Evolutionary conservation across 495 filamentous ascomycete species (phyloP), one percentile per base, ranked within the genome.

Genomic region (Xylaria telfairii): DNA sequence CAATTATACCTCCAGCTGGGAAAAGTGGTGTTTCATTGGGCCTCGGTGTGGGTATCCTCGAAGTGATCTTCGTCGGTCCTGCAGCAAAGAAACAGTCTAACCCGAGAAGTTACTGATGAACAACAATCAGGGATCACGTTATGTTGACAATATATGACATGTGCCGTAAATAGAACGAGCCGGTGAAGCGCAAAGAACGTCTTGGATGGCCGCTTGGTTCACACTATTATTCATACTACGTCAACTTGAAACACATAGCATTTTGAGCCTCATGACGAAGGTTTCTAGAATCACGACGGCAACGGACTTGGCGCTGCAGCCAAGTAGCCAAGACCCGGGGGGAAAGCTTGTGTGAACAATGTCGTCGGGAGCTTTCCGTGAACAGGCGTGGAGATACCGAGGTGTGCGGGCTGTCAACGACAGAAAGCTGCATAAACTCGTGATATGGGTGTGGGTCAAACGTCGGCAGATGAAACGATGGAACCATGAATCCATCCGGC

Each of bases 391-490:
- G n/a, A n/a, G n/a, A 68, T 60, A 17, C 42, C 26, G 65, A 39
- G 54, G 41, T 12, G 10, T n/a, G 30, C 56, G 37, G 10, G 59
- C 44, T 19, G 13, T 54, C n/a, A 47, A 53, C 26, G 30, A 41
- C 32, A 42, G 21, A 32, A 46, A 65, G 63, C 46, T 30, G 41
- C 44, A 54, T 39, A 15, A 21, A 42, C 28, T 28, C 13, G 47
- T 24, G 64, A 65, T 54, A 26, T 41, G 28, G 64, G 46, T 34
- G 64, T 54, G 64, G 64, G 34, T 54, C 47, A 54, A 54, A 42
- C 47, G 34, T n/a, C 64, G 64, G 64, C 64, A 66, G 64, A 66
- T 66, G 64, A 66, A 47, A 66, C 64, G 64, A 66, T 26, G 47
- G 47, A 66, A 49, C 34, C 34, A 37, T 1, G 21, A n/a, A 44